Evolutionary conservation across 148 eudicot genomes (phyloP).

Genomic region (Heliamphora exappendiculata): DNA sequence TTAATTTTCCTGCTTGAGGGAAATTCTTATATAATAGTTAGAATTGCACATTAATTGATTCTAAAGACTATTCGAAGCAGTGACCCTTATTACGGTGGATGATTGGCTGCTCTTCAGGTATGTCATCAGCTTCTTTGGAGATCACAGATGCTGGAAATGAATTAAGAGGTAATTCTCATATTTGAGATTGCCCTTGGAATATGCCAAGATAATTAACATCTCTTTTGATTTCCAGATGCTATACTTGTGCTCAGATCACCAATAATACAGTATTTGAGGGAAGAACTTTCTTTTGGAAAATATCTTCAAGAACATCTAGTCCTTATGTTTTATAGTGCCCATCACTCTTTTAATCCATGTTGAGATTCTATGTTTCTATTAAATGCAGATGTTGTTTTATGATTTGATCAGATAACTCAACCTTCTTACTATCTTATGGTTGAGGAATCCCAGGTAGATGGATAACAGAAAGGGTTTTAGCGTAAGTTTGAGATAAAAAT

Average conservation of each 20-base stretch:
- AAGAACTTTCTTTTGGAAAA: background rate
- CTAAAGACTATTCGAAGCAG: background rate
- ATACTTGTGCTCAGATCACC: background rate
- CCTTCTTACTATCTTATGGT: background rate
- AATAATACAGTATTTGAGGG: background rate
- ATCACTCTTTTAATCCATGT: background rate
- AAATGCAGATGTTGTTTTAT: background rate
- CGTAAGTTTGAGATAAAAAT: background rate
- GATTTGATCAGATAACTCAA: background rate
- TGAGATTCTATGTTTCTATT: background rate
- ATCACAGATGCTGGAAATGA: slow-evolving; percentile 59
- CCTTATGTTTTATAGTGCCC: background rate
- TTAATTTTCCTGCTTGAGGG: background rate
- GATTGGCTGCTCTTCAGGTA: slow-evolving; percentile 36
- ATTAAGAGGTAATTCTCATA: slow-evolving; percentile 37
- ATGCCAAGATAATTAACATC: background rate
- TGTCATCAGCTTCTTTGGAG: slow-evolving; percentile 94
- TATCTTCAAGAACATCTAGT: background rate
- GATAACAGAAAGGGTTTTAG: background rate
- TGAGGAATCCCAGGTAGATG: background rate
- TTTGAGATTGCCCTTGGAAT: background rate
- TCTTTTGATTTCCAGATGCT: background rate
- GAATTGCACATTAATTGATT: background rate
- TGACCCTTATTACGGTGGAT: background rate
- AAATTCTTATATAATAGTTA: background rate